Conservation (phyloP, 352 stramenopile genomes). For the Pythium aquatile region DNA sequence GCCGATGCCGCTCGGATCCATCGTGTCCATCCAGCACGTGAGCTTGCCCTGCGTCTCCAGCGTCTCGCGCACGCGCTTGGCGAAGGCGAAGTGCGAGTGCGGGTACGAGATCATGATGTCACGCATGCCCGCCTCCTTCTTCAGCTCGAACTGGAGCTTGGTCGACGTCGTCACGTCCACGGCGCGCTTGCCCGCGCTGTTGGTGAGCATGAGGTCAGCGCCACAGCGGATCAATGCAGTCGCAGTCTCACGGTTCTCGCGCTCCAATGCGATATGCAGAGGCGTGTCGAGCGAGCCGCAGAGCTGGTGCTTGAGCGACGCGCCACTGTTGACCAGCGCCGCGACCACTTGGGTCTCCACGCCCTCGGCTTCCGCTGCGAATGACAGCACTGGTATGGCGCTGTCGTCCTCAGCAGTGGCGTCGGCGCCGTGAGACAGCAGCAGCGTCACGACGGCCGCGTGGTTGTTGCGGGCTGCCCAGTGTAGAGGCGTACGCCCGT, state of each 20-base stretch:
- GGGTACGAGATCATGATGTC: constrained; percentile 87
- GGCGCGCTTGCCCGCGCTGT: constrained; percentile 55
- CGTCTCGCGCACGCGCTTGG: constrained; percentile 57
- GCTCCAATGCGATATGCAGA: constrained; percentile 69
- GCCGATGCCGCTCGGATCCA: constrained; percentile 76
- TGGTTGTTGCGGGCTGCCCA: constrained; percentile 78
- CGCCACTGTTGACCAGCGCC: constrained; percentile 39
- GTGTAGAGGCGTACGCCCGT: constrained; percentile 68
- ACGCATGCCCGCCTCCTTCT: constrained; percentile 66
- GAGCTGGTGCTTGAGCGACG: constrained; percentile 43
- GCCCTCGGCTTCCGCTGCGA: constrained; percentile 61
- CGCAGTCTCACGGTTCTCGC: constrained; percentile 66
- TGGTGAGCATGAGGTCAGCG: constrained; percentile 68
- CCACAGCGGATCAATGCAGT: constrained; percentile 68
- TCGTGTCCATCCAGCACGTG: constrained; percentile 84
- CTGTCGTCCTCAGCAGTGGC: constrained; percentile 45
- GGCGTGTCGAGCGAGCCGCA: constrained; percentile 53
- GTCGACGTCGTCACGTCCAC: constrained; percentile 83
- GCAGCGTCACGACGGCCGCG: constrained; percentile 40
- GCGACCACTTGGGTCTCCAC: constrained; percentile 47
- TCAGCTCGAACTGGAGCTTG: constrained; percentile 70
- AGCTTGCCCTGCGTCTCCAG: constrained; percentile 56
- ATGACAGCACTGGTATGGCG: constrained; percentile 54
- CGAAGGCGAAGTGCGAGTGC: constrained; percentile 64
- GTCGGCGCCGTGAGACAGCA: constrained; percentile 46